phyloP scores from a whole-genome alignment of 2,329 filamentous ascomycete genomes.

The Sarocladiaceae sp. region DNA sequence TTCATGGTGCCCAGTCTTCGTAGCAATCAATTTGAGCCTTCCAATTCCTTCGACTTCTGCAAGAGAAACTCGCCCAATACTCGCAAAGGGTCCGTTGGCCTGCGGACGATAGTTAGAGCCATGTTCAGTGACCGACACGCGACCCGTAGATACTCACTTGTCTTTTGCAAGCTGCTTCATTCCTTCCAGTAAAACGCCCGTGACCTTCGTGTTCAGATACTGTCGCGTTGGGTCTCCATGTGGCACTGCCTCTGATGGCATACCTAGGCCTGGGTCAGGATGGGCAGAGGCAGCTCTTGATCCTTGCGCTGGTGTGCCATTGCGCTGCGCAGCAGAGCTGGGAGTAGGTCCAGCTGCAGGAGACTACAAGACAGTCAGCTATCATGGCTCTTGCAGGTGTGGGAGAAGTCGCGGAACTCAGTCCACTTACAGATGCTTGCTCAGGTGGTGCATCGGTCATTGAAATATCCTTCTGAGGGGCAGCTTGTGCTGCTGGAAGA shows the following conservation, averaged over 20 bases:
- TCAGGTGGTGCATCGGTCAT: conserved; percentile 41
- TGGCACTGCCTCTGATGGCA: conserved; percentile 55
- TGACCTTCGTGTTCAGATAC: conserved; percentile 70
- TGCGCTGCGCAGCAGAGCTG: conserved; percentile 39
- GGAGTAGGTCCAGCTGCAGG: conserved; percentile 34
- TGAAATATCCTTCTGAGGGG: conserved; percentile 31
- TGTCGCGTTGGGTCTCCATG: conserved; percentile 66
- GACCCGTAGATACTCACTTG: conserved; percentile 50
- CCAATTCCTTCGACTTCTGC: conserved; percentile 62
- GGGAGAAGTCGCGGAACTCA: not conserved
- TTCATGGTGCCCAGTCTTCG: too few species aligned
- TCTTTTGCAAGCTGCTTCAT: conserved; percentile 71
- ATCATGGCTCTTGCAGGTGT: not conserved
- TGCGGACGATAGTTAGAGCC: conserved; percentile 18
- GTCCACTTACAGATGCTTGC: conserved; percentile 32
- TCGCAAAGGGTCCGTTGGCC: conserved; percentile 65
- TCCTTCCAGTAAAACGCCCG: conserved; percentile 63
- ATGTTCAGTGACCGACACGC: not conserved
- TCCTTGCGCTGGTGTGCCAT: conserved; percentile 44
- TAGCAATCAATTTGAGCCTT: conserved; percentile 32
- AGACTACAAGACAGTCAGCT: conserved; percentile 23
- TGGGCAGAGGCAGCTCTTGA: conserved; percentile 55
- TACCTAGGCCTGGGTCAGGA: conserved; percentile 47
- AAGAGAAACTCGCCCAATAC: conserved; percentile 68
- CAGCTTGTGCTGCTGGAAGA: conserved; percentile 13